Evolutionary conservation across 83 land plant genomes (phyloP).

Genomic region (Diphasiastrum complanatum): DNA sequence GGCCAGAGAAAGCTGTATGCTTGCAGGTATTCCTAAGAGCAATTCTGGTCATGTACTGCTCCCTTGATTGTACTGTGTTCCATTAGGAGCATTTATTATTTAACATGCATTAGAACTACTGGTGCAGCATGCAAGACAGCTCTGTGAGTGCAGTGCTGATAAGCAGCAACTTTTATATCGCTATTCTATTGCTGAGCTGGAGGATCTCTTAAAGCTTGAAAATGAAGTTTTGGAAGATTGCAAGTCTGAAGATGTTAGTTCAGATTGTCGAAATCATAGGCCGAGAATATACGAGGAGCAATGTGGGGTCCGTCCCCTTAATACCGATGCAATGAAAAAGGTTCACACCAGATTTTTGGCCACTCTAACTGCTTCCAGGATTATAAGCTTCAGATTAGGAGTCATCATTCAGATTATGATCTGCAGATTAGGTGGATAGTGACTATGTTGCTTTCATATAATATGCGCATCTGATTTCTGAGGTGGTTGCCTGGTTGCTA

Average conservation of each 20-base stretch:
- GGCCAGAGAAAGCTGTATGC: constrained; percentile 67
- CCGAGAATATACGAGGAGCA: constrained; percentile 22
- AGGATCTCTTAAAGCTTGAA: constrained; percentile 40
- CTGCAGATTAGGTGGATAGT: too few relatives aligned
- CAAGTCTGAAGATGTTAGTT: constrained; percentile 20
- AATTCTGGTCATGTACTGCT: background rate
- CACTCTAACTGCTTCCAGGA: background rate
- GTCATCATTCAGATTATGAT: too few relatives aligned
- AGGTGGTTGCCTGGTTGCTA: too few relatives aligned
- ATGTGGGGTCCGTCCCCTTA: constrained; percentile 19
- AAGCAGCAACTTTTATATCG: constrained; percentile 74
- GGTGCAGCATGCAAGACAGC: constrained; percentile 79
- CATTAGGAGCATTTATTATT: background rate
- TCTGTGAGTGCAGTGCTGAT: constrained; percentile 80
- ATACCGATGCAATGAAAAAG: constrained; percentile 46
- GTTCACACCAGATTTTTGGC: constrained; percentile 17
- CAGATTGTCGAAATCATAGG: constrained; percentile 19
- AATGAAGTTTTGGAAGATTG: constrained; percentile 4
- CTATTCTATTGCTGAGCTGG: constrained; percentile 69
- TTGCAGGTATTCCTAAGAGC: constrained; percentile 46
- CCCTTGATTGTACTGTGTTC: background rate
- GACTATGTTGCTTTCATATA: too few relatives aligned
- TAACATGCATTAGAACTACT: background rate
- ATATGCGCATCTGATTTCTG: too few relatives aligned
- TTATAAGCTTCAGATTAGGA: too few relatives aligned